These are phyloP conservation scores for Ogataea nonfermentans DNA, from an alignment of 805 yeast species.

Conservation along the genomic window DNA sequence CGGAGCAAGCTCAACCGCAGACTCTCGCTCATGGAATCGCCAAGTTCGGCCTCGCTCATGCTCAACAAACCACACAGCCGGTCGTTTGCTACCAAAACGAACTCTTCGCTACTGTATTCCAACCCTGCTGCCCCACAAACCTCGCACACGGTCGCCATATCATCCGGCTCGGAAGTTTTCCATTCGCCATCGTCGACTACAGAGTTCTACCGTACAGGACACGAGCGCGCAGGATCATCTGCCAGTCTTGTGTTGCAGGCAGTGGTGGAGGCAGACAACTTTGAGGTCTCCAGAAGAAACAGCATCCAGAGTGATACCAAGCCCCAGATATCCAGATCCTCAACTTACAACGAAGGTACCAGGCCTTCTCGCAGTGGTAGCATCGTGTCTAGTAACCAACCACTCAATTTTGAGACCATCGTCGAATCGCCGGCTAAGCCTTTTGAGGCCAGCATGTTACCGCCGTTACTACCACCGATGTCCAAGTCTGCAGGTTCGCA, in stretches of 20 bases:
- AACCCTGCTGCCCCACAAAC: constrained; percentile 69
- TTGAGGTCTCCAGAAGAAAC: constrained; percentile 33
- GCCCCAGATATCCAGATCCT: constrained; percentile 33
- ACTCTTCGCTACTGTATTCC: constrained; percentile 39
- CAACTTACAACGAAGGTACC: constrained; percentile 24
- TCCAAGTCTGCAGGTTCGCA: constrained; percentile 17
- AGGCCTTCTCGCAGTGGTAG: constrained; percentile 19
- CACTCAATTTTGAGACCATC: constrained; percentile 41
- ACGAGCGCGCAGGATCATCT: constrained; percentile 39
- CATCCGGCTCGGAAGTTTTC: constrained; percentile 28
- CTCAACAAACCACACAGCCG: constrained; percentile 32
- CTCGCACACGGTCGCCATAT: constrained; percentile 39
- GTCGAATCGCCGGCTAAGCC: constrained; percentile 38
- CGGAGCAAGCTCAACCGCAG: constrained; percentile 34
- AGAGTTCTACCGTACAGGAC: constrained; percentile 23
- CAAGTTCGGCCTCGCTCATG: constrained; percentile 41
- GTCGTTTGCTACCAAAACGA: constrained; percentile 41
- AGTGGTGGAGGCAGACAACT: constrained; percentile 61
- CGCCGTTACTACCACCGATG: constrained; percentile 30
- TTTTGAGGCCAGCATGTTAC: constrained; percentile 15
- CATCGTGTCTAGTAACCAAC: constrained; percentile 12
- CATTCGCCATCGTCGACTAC: constrained; percentile 24
- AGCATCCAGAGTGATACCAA: constrained; percentile 27
- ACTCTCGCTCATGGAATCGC: constrained; percentile 44
- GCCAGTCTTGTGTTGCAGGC: constrained; percentile 73